Evolutionary conservation across 495 filamentous ascomycete species (phyloP).

Genomic region (Aspergillus cristatus): DNA sequence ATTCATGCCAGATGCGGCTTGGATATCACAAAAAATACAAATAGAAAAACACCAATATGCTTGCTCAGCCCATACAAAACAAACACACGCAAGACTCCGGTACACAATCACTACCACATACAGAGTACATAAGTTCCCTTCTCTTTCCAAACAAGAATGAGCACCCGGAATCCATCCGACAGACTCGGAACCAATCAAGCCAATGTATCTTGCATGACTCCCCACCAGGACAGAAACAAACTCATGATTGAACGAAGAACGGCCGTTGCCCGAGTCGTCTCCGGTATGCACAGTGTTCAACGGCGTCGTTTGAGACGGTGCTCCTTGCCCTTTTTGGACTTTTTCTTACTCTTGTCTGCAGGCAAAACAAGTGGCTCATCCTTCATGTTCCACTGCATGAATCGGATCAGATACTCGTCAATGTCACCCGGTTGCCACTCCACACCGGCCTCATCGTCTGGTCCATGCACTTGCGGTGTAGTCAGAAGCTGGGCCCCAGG

Average conservation of each 20-base stretch:
- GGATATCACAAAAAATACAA: no score
- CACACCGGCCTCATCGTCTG: conserved; percentile 28
- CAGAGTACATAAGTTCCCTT: no score
- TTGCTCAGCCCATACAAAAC: no score
- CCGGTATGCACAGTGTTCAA: conserved; percentile 13
- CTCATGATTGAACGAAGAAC: conserved; percentile 8
- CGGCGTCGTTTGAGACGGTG: conserved; percentile 38
- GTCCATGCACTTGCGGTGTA: conserved; percentile 6
- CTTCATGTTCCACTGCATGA: conserved; percentile 68
- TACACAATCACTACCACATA: no score
- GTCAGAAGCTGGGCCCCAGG: conserved; percentile 7
- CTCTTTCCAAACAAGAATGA: no score
- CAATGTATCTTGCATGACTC: no score
- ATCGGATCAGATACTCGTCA: conserved; percentile 78
- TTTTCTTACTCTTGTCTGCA: conserved; percentile 72
- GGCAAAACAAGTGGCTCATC: conserved; percentile 72
- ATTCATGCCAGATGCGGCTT: no score
- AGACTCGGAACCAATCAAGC: no score
- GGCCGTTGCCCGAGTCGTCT: conserved; percentile 4
- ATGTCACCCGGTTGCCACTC: conserved; percentile 44
- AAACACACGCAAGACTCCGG: no score
- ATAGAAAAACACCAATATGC: no score
- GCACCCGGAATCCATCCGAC: no score
- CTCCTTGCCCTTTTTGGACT: conserved; percentile 66
- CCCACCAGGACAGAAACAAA: conserved; percentile 4